A percentile compares a stretch with the other conserved stretches of the same genome.
These are phyloP conservation scores for Atalantia buxifolia DNA, from an alignment of 345 rosid species.

Conservation along the genomic window DNA sequence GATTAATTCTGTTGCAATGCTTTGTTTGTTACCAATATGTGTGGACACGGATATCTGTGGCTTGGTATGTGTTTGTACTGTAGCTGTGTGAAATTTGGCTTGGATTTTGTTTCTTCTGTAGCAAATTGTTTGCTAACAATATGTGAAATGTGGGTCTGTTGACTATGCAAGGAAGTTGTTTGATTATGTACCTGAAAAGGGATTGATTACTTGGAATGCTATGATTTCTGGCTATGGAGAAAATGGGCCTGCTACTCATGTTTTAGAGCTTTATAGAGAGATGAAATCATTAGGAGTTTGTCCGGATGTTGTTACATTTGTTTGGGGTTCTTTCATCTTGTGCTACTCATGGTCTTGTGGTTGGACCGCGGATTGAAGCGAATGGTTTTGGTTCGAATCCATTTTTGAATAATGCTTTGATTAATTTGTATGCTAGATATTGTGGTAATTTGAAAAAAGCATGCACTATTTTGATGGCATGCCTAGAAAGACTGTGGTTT, in stretches of 20 bases:
- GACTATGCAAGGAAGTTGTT: no score
- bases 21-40: slow-evolving; percentile 68
- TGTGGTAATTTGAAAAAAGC: slow-evolving; percentile 81
- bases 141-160: no score
- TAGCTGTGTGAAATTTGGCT: no score
- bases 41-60: slow-evolving; percentile 42
- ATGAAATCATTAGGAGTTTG: slow-evolving; percentile 51
- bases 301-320: slow-evolving; percentile 76
- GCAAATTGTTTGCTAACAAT: no score
- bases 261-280: no score
- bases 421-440: slow-evolving; percentile 88
- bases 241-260: no score
- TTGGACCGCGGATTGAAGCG: slow-evolving; percentile 44
- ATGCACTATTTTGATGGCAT: slow-evolving; percentile 54
- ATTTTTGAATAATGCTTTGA: slow-evolving; percentile 63
- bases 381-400: slow-evolving; percentile 50
- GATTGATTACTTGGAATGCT: no score
- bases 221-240: no score
- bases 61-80: slow-evolving; percentile 67
- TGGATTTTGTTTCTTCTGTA: no score
- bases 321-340: slow-evolving; percentile 83
- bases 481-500: slow-evolving; percentile 63
- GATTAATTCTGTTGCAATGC: slow-evolving; percentile 55
- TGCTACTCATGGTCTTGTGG: slow-evolving; percentile 67
- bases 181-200: no score